Conservation (phyloP, 2,329 filamentous ascomycete species). For the Pseudocercospora musae region DNA sequence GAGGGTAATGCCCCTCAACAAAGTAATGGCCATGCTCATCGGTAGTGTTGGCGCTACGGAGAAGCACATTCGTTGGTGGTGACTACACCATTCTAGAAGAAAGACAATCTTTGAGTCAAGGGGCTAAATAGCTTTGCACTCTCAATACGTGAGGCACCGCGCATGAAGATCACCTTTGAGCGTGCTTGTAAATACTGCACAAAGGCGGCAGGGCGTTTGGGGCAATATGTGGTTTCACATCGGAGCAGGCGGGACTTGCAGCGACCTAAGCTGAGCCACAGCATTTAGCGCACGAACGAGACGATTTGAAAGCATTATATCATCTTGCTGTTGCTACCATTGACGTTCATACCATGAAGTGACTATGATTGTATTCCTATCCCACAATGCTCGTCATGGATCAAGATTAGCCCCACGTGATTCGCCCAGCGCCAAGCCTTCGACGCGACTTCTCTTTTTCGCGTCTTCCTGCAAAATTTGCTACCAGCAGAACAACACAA, state of each 20-base stretch:
- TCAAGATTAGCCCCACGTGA: neutral
- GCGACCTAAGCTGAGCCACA: neutral
- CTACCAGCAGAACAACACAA: neutral
- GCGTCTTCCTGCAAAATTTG: neutral
- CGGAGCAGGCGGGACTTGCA: neutral
- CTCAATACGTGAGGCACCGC: neutral
- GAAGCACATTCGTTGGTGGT: neutral
- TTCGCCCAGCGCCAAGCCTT: neutral
- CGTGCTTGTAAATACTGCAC: slow-evolving; percentile 23
- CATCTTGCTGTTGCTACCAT: neutral
- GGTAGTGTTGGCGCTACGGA: slow-evolving; percentile 19
- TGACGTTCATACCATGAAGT: neutral
- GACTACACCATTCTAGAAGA: neutral
- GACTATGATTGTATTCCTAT: neutral
- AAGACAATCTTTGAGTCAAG: neutral
- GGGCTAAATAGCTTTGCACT: neutral
- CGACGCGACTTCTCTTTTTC: slow-evolving; percentile 5
- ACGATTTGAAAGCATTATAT: neutral
- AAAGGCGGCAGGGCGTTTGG: slow-evolving; percentile 11
- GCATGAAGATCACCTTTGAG: neutral
- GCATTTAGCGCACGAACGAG: neutral
- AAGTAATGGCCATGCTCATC: slow-evolving; percentile 19
- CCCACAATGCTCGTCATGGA: neutral
- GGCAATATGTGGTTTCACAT: neutral
- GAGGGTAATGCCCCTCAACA: slow-evolving; percentile 11